Evolutionary conservation across 441 rosid species (phyloP).

Genomic region (Geranium incanum): DNA sequence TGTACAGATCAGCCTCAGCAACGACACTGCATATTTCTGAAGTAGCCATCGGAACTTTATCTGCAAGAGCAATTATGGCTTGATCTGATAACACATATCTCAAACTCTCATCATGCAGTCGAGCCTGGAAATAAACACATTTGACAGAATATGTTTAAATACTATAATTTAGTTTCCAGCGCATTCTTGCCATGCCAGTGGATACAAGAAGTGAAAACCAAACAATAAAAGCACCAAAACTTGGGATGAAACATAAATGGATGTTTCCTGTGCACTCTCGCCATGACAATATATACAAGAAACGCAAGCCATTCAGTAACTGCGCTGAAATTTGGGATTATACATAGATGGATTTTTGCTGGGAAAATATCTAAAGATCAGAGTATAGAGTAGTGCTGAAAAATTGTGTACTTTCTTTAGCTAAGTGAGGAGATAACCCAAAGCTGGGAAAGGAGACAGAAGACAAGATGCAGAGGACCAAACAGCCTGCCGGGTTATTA

Average conservation of each 20-base stretch:
- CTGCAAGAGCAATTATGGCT: constrained; percentile 59
- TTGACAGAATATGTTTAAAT: constrained; percentile 18
- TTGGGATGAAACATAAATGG: not conserved
- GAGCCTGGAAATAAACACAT: constrained; percentile 51
- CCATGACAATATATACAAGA: constrained; percentile 12
- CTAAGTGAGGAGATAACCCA: constrained; percentile 2
- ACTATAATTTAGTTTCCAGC: constrained; percentile 9
- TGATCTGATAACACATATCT: constrained; percentile 76
- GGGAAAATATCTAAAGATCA: constrained; percentile 6
- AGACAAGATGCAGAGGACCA: constrained; percentile 5
- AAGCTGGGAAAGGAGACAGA: constrained; percentile 1
- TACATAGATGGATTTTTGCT: constrained; percentile 6
- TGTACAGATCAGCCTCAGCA: constrained; percentile 52
- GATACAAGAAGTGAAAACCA: not conserved
- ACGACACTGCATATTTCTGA: constrained; percentile 41
- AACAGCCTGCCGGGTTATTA: constrained; percentile 6
- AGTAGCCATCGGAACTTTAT: constrained; percentile 36
- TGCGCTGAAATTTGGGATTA: constrained; percentile 2
- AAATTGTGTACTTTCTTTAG: not conserved
- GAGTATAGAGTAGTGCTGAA: not conserved
- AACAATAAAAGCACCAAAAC: constrained; percentile 3
- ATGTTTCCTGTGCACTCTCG: not conserved
- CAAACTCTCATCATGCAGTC: constrained; percentile 88
- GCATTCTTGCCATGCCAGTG: not conserved
- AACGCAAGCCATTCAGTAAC: not conserved